Base-by-base conservation (phyloP, 2,329 filamentous ascomycete genomes). In the Colletotrichum magnum region DNA sequence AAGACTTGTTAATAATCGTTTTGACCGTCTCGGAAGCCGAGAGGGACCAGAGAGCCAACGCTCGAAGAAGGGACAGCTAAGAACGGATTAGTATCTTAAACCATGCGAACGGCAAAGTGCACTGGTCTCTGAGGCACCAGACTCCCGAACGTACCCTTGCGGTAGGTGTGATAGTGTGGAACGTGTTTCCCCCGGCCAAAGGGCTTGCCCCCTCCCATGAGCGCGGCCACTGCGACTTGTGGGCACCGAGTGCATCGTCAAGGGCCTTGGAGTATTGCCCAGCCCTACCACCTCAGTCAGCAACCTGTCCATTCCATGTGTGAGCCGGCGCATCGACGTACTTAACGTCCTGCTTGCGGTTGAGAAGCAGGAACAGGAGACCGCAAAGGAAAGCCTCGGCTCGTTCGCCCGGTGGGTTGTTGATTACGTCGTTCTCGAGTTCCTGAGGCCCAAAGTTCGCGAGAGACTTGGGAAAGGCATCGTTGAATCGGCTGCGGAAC, bases 271-370 rank as follows among this genome's bases (percentile, higher is more conserved):
- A 92, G 80, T 98, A 97, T 80, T 99, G 96, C 59, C 94, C 95
- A 74, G 93, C 90, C 81, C 96, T 99, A 74, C 70, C 66, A 70
- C 15, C 24, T 41, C 47, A 53, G 32, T 71, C 57, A 69, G 64
- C 52, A 58, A 64, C 13, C 26, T 9, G 16, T 45, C 9, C 26
- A 24, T 10, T 51, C 43, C 51, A n/a, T 50, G 21, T 32, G 7
- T 51, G 39, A 16, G 24, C 10, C 18, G 60, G 51, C 60, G 51
- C 67, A 41, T 53, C 56, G 18, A 69, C 94, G 82, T 89, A 98
- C 96, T 99, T 97, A 79, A 98, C 93, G 83, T 97, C 95, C 80
- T 99, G 97, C 86, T 99, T 98, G 80, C 96, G 92, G 81, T 99
- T 99, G 76, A 99, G 86, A 64, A 98, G 89, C 75, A 99, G 86